These are phyloP conservation scores for Emergomyces pasteurianus DNA, from an alignment of 2,329 filamentous ascomycete species.

Conservation along the genomic window DNA sequence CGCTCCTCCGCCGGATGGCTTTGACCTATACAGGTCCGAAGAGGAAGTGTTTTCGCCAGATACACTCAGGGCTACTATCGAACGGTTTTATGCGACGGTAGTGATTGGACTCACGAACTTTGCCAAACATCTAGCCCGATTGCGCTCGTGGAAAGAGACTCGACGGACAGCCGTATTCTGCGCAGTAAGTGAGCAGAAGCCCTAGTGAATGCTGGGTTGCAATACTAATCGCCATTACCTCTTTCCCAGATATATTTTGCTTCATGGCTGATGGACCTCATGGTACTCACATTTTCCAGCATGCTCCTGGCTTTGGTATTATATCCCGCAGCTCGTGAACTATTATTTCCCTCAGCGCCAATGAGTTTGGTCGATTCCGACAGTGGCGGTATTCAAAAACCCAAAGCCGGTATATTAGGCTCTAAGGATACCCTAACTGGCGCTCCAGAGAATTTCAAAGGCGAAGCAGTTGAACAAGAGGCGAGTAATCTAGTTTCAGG, in stretches of 20 bases:
- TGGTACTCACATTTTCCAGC: not conserved
- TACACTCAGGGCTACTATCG: not conserved
- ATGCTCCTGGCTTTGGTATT: not conserved
- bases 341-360: not conserved
- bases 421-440: not conserved
- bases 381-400: not conserved
- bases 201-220: not conserved
- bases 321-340: not conserved
- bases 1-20: not conserved
- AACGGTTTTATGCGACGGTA: not conserved
- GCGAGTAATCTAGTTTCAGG: not conserved
- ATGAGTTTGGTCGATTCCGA: not conserved
- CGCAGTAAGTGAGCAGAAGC: not conserved
- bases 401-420: not conserved
- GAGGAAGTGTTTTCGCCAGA: not conserved
- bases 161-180: not conserved
- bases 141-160: not conserved
- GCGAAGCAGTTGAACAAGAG: not conserved
- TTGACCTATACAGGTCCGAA: not conserved
- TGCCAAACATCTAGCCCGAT: not conserved
- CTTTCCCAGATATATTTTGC: not conserved
- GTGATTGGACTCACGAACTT: not conserved
- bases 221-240: not conserved
- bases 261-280: not conserved
- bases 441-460: not conserved